These are phyloP conservation scores for Quercus alba DNA, from an alignment of 306 rosid genomes.

Conservation along the genomic window DNA sequence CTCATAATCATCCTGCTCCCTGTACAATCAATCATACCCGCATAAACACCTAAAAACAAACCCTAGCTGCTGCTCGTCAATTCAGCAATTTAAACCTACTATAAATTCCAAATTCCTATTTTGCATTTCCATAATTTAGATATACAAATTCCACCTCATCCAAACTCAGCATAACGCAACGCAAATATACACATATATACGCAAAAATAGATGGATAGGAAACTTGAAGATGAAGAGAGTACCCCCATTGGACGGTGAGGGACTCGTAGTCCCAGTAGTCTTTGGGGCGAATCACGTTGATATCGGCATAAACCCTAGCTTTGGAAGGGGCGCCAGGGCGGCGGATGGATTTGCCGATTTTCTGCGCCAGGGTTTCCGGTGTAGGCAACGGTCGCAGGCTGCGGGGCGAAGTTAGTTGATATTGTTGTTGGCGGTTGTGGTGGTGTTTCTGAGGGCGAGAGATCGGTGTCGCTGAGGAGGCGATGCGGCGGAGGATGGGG, in stretches of 20 bases:
- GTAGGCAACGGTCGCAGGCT: conserved; percentile 26
- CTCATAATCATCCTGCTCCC: conserved; percentile 95
- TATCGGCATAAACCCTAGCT: conserved; percentile 76
- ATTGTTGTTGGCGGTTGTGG: not conserved
- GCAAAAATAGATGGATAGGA: not conserved
- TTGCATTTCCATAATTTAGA: not conserved
- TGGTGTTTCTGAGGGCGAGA: conserved; percentile 24
- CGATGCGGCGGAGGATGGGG: conserved; percentile 42
- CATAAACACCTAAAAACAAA: not conserved
- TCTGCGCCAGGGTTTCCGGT: conserved; percentile 80
- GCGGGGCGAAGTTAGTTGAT: conserved; percentile 18
- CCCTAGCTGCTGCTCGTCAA: not conserved
- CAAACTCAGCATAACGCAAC: not conserved
- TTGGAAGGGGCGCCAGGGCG: conserved; percentile 95
- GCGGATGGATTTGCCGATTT: conserved; percentile 89
- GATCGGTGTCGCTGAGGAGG: conserved; percentile 35
- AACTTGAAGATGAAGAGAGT: not conserved
- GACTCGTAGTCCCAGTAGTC: conserved; percentile 95
- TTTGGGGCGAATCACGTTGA: conserved; percentile 90
- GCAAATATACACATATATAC: not conserved
- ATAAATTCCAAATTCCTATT: not conserved
- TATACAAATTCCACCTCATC: not conserved
- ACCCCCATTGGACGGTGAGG: conserved; percentile 98
- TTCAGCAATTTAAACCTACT: not conserved
- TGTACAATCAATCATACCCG: conserved; percentile 19